Conservation (phyloP, 2,329 filamentous ascomycete genomes). For the Xylaria digitata region DNA sequence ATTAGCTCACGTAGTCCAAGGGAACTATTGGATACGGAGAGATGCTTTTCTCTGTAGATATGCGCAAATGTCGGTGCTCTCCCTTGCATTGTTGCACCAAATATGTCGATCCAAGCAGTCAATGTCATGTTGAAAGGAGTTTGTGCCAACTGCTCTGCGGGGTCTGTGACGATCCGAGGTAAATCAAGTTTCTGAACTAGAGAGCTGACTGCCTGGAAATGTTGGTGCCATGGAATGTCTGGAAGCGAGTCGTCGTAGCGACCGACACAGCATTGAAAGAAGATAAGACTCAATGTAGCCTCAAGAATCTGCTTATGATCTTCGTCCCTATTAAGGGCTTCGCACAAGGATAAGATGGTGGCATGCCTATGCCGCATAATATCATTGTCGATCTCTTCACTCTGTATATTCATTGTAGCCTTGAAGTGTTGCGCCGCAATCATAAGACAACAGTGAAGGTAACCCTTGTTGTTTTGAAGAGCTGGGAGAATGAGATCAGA, state of each 20-base stretch:
- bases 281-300: constrained; percentile 92
- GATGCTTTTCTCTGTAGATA: constrained; percentile 94
- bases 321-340: constrained; percentile 81
- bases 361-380: constrained; percentile 93
- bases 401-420: constrained; percentile 73
- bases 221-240: constrained; percentile 96
- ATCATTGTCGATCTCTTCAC: constrained; percentile 84
- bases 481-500: constrained; percentile 88
- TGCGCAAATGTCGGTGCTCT: constrained; percentile 88
- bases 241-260: constrained; percentile 84
- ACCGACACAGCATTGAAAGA: constrained; percentile 94
- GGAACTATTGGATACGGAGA: constrained; percentile 70
- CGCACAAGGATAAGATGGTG: constrained; percentile 86
- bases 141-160: constrained; percentile 68
- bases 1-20: constrained; percentile 89
- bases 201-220: constrained; percentile 90
- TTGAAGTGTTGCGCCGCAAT: constrained; percentile 94
- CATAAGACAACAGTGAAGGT: constrained; percentile 95
- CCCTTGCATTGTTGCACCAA: constrained; percentile 92
- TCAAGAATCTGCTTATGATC: constrained; percentile 91
- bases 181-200: constrained; percentile 88
- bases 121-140: constrained; percentile 96
- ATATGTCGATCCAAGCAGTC: constrained; percentile 95
- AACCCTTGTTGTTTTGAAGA: constrained; percentile 90
- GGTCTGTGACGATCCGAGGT: constrained; percentile 72